phyloP scores from a whole-genome alignment of 2,329 filamentous ascomycete genomes.

The Orbilia blumenaviensis region DNA sequence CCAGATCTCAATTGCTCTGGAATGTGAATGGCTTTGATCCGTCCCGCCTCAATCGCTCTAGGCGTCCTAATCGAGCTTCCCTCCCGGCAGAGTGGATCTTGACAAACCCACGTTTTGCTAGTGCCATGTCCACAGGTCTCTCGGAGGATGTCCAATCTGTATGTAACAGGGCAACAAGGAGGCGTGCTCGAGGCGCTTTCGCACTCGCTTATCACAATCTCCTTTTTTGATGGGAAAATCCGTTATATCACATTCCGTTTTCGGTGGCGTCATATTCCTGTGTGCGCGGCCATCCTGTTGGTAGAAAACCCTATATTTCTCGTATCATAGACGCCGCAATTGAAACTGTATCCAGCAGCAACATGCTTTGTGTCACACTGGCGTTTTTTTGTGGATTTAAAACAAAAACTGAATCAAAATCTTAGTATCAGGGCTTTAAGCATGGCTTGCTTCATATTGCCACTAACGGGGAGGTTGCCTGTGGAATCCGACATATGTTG shows the following conservation, averaged over 20 bases:
- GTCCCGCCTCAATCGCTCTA: not conserved
- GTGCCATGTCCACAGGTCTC: conserved; percentile 24
- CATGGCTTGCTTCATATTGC: conserved; percentile 38
- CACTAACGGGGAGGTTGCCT: conserved; percentile 37
- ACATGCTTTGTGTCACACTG: conserved; percentile 43
- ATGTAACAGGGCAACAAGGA: conserved; percentile 10
- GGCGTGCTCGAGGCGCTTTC: conserved; percentile 16
- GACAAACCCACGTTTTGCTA: conserved; percentile 51
- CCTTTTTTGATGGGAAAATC: not conserved
- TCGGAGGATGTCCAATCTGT: not conserved
- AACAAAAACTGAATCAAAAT: conserved; percentile 44
- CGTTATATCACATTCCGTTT: conserved; percentile 43
- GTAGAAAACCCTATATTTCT: not conserved
- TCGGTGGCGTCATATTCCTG: conserved; percentile 33
- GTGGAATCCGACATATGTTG: conserved; percentile 29
- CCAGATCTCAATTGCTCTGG: conserved; percentile 5
- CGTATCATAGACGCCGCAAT: conserved; percentile 16
- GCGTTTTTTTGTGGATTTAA: conserved; percentile 49
- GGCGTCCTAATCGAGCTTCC: conserved; percentile 10
- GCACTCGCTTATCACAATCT: conserved; percentile 36
- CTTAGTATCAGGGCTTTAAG: conserved; percentile 33
- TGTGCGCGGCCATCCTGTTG: conserved; percentile 9
- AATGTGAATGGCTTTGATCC: conserved; percentile 36
- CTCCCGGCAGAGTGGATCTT: conserved; percentile 41
- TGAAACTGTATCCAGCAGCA: conserved; percentile 2